These are phyloP conservation scores for Silybum marianum DNA, from an alignment of 129 eudicot species.

Conservation along the genomic window DNA sequence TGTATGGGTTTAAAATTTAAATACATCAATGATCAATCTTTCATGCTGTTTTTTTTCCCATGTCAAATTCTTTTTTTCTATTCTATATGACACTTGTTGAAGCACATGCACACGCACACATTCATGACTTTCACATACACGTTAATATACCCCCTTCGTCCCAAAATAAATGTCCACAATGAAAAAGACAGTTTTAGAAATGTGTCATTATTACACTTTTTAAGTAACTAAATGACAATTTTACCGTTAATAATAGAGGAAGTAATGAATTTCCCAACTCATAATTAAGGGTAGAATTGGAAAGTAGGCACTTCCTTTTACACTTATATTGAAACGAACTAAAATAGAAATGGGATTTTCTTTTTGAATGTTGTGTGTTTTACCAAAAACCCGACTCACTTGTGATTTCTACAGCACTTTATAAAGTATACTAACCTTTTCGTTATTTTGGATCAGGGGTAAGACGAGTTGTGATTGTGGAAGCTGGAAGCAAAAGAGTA, in stretches of 20 bases:
- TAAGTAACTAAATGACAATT: background rate
- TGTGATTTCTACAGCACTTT: background rate
- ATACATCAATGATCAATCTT: no score
- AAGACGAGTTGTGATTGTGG: conserved; percentile 78
- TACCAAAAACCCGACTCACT: background rate
- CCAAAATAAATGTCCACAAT: background rate
- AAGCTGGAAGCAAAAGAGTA: conserved; percentile 88
- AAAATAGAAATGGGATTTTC: background rate
- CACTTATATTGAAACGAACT: background rate
- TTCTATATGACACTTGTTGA: no score
- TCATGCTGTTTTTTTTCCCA: no score
- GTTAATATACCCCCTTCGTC: background rate
- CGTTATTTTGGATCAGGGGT: conserved; percentile 46
- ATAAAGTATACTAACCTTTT: background rate
- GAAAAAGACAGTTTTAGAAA: background rate
- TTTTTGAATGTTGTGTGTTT: background rate
- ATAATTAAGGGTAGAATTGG: background rate
- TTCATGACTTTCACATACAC: no score
- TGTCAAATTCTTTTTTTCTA: no score
- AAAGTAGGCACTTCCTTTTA: background rate
- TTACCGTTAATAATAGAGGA: background rate
- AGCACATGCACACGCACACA: no score
- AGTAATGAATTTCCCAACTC: background rate
- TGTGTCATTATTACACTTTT: no score
- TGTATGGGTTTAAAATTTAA: no score